Percentiles rank a stretch among this genome's conserved stretches.
Conservation (phyloP, 495 filamentous ascomycete species). For the Xylaria castorea region DNA sequence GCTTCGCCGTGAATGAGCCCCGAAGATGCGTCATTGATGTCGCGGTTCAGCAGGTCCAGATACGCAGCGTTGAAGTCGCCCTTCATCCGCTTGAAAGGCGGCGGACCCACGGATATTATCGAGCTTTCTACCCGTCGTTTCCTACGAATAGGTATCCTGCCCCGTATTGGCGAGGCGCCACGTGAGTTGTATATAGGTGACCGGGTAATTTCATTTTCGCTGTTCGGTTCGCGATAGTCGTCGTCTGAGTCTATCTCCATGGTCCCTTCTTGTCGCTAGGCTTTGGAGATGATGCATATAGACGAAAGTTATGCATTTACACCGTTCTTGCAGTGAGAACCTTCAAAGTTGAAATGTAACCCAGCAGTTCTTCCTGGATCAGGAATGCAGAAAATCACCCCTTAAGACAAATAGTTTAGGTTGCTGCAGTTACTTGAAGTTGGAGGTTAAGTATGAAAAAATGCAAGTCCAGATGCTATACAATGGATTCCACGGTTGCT, state of each 20-base stretch:
- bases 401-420: not conserved
- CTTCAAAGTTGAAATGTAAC: not conserved
- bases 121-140: constrained; percentile 27
- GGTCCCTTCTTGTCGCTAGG: not conserved
- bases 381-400: not conserved
- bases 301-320: constrained; percentile 17
- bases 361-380: not conserved
- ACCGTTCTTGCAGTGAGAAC: not conserved
- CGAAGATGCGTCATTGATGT: constrained; percentile 52
- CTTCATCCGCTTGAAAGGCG: constrained; percentile 43
- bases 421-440: not conserved
- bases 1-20: constrained; percentile 35
- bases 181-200: not conserved
- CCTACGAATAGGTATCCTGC: constrained; percentile 6
- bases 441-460: not conserved
- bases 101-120: not conserved
- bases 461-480: too few relatives aligned
- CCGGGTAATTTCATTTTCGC: not conserved
- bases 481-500: not conserved
- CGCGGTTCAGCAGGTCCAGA: constrained; percentile 63
- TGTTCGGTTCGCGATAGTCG: constrained; percentile 5
- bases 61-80: constrained; percentile 61
- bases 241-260: constrained; percentile 27
- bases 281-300: constrained; percentile 20
- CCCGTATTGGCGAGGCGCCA: constrained; percentile 10